Evolutionary conservation across 768 basidiomycete species (phyloP), one percentile per base, ranked within the genome.

Genomic region (Gelatoporia subvermispora): DNA sequence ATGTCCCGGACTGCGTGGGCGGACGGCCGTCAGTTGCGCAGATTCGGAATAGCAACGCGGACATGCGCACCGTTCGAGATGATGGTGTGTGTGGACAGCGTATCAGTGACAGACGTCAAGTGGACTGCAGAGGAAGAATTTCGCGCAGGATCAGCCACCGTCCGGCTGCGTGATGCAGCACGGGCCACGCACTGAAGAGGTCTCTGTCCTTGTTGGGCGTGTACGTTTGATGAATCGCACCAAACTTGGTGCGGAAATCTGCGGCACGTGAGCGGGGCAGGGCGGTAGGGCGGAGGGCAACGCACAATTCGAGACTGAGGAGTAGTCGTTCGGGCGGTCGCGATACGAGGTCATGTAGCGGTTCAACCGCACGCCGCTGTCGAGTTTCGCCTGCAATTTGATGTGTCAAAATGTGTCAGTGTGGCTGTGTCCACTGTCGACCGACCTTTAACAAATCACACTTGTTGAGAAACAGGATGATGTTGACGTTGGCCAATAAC

Each of bases 401-500:
- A 15, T 34, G 39, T 8, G 5, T 28, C 15, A 44, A 13, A 11
- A 44, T 31, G 31, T 45, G n/a, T 15, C 41, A 41, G 7, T 18
- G 22, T 37, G 45, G 23, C 7, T 41, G 22, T 18, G 2, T 18
- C 40, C 34, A 37, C 24, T 21, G 42, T 36, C 35, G 17, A 20
- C 47, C 45, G 60, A 80, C 86, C 74, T 80, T 78, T 35, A 91
- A 72, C 39, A 91, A 72, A 63, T 92, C 89, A 51, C 78, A 79
- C 67, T 91, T 90, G 68, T 89, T 90, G 54, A 91, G 64, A 64
- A 92, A 92, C 55, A 91, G 73, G 16, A 93, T 78, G 53, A 93
- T 79, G 65, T 81, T 85, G 52, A 91, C 88, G 41, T 80, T 75
- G 31, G 75, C 72, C 25, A 93, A 78, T 9, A 92, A 69, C 59